Percentiles rank a stretch among this genome's conserved stretches.
phyloP scores from a whole-genome alignment of 257 asterid species.

The Leonotis leonurus region DNA sequence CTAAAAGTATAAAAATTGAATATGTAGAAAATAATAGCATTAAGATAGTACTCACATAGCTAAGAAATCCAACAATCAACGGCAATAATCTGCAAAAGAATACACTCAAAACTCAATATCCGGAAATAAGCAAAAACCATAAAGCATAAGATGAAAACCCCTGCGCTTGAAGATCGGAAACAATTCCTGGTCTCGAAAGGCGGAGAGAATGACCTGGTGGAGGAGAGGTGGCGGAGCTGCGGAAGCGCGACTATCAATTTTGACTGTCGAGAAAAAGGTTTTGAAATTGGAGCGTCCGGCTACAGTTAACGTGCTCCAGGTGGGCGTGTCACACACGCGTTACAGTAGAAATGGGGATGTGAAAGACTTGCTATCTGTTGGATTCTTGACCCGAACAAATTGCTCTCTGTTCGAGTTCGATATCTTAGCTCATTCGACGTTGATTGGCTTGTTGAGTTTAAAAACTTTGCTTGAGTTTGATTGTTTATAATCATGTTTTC shows the following conservation, averaged over 20 bases:
- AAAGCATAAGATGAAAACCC: too few relatives aligned
- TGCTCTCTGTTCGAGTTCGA: too few relatives aligned
- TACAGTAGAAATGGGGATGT: too few relatives aligned
- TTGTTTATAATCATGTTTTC: too few relatives aligned
- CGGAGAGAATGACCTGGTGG: constrained; percentile 22
- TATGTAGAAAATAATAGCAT: neutral
- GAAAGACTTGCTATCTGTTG: too few relatives aligned
- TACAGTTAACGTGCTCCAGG: constrained; percentile 13
- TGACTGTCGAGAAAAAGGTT: constrained; percentile 7
- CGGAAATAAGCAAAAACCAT: neutral
- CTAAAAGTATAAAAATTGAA: neutral
- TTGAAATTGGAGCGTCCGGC: neutral
- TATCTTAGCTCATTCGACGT: too few relatives aligned
- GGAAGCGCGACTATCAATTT: neutral
- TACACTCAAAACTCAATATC: neutral
- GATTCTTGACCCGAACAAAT: too few relatives aligned
- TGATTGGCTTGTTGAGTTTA: too few relatives aligned
- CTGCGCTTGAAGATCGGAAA: constrained; percentile 13
- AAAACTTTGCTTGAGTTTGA: too few relatives aligned
- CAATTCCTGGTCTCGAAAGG: constrained; percentile 11
- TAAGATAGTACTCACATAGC: constrained; percentile 27
- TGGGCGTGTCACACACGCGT: neutral
- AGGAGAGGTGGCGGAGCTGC: constrained; percentile 2
- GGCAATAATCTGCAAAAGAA: constrained; percentile 29
- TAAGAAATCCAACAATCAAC: constrained; percentile 6